Evolutionary conservation across 352 stramenopile species (phyloP).

Genomic region (Phytophthora hibernalis): DNA sequence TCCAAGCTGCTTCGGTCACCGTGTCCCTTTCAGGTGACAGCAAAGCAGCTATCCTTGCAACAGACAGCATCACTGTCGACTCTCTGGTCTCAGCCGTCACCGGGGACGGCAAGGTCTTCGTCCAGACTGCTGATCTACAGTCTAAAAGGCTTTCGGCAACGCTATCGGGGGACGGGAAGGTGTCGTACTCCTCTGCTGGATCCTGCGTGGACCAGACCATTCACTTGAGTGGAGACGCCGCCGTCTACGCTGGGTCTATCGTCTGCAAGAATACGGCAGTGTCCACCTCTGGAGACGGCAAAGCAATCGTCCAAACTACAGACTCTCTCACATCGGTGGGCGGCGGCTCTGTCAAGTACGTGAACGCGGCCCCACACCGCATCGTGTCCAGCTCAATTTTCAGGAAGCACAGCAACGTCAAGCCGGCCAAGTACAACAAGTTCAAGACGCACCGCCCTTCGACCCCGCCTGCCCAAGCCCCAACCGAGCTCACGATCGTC

Average conservation of each 20-base stretch:
- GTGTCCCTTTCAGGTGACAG: slow-evolving; percentile 22
- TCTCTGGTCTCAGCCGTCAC: slow-evolving; percentile 21
- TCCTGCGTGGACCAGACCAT: slow-evolving; percentile 30
- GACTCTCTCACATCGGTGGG: slow-evolving; percentile 32
- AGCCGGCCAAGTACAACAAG: slow-evolving; percentile 37
- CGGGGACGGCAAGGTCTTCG: slow-evolving; percentile 35
- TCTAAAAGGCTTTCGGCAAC: slow-evolving; percentile 17
- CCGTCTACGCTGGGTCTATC: slow-evolving; percentile 34
- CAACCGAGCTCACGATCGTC: slow-evolving; percentile 28
- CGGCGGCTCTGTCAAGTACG: slow-evolving; percentile 42
- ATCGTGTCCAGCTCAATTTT: slow-evolving; percentile 32
- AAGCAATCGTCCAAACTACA: slow-evolving; percentile 37
- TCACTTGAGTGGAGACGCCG: slow-evolving; percentile 26
- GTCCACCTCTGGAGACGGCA: slow-evolving; percentile 26
- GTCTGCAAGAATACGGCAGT: slow-evolving; percentile 33
- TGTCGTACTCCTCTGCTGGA: slow-evolving; percentile 30
- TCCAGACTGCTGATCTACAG: slow-evolving; percentile 30
- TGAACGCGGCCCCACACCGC: slow-evolving; percentile 30
- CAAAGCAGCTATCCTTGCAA: slow-evolving; percentile 19
- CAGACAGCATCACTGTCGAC: slow-evolving; percentile 21
- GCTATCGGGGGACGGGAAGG: slow-evolving; percentile 30
- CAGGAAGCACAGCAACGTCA: slow-evolving; percentile 39
- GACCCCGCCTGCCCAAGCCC: slow-evolving; percentile 14
- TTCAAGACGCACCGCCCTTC: slow-evolving; percentile 26
- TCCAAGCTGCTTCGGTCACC: slow-evolving; percentile 20